Evolutionary conservation across 2,329 filamentous ascomycete genomes (phyloP).

Genomic region (Parascedosporium putredinis): DNA sequence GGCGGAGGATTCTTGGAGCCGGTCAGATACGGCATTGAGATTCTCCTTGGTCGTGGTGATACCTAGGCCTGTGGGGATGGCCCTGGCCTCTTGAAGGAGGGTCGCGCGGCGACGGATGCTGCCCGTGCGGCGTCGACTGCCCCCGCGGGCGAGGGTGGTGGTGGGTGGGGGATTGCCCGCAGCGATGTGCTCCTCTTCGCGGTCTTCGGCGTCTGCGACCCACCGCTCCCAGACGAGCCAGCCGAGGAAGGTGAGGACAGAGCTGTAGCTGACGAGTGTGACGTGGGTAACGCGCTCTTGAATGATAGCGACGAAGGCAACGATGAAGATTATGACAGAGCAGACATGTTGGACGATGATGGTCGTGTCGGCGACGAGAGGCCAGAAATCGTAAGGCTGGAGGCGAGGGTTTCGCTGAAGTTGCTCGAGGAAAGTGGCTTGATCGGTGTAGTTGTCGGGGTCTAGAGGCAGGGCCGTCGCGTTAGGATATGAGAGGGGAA

Average conservation of each 20-base stretch:
- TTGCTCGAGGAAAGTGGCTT: slow-evolving; percentile 91
- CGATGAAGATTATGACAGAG: slow-evolving; percentile 87
- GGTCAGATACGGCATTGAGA: slow-evolving; percentile 2
- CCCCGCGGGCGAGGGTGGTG: slow-evolving; percentile 23
- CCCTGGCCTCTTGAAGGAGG: slow-evolving; percentile 8
- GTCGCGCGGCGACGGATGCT: slow-evolving; percentile 7
- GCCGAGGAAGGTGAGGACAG: slow-evolving; percentile 69
- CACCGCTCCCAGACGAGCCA: slow-evolving; percentile 91
- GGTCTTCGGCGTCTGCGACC: slow-evolving; percentile 60
- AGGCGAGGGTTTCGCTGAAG: slow-evolving; percentile 89
- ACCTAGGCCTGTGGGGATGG: slow-evolving; percentile 2
- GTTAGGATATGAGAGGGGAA: too few relatives aligned
- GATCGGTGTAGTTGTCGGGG: slow-evolving; percentile 98
- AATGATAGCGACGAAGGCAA: slow-evolving; percentile 85
- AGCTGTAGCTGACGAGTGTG: slow-evolving; percentile 79
- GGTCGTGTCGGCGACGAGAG: slow-evolving; percentile 84
- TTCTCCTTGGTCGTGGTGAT: slow-evolving; percentile 8
- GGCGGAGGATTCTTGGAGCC: slow-evolving; percentile 7
- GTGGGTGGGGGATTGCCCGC: slow-evolving; percentile 17
- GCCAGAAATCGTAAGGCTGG: slow-evolving; percentile 97
- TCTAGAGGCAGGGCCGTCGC: too few relatives aligned
- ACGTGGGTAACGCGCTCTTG: slow-evolving; percentile 80
- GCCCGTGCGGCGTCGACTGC: slow-evolving; percentile 25
- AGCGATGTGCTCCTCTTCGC: slow-evolving; percentile 26
- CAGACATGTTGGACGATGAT: slow-evolving; percentile 96